phyloP scores from a whole-genome alignment of 202 grass and related monocot genomes.

The Schoenoplectus tabernaemontani region DNA sequence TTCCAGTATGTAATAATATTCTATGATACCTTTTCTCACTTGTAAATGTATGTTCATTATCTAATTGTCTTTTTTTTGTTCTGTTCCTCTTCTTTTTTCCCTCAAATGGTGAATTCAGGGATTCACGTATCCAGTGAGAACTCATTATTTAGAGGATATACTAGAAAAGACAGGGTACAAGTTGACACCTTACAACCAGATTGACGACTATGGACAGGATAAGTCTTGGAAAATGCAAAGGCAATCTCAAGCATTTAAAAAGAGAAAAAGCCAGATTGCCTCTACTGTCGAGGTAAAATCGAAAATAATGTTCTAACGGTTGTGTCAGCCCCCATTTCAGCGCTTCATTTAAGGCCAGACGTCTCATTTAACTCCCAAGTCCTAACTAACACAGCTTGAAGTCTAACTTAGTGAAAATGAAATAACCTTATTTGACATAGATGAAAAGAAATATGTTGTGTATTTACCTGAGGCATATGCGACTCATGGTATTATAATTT shows the following conservation, averaged over 20 bases:
- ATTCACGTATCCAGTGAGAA: constrained; percentile 92
- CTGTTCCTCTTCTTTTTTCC: not conserved
- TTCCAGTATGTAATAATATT: constrained; percentile 61
- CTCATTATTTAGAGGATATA: constrained; percentile 81
- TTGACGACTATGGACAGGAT: constrained; percentile 99
- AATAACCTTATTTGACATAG: not conserved
- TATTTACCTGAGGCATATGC: not conserved
- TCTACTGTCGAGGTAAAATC: constrained; percentile 72
- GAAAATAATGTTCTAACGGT: not conserved
- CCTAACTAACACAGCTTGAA: not conserved
- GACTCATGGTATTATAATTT: not conserved
- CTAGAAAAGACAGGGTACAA: constrained; percentile 77
- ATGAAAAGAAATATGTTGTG: not conserved
- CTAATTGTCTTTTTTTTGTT: not conserved
- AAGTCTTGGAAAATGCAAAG: constrained; percentile 99
- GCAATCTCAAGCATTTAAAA: constrained; percentile 75
- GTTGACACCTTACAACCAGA: constrained; percentile 91
- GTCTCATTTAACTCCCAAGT: not conserved
- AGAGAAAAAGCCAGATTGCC: constrained; percentile 93
- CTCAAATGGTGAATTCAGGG: constrained; percentile 36
- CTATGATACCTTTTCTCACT: not conserved
- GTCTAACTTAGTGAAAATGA: not conserved
- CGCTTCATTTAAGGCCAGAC: not conserved
- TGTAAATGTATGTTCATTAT: not conserved
- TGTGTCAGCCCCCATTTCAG: not conserved